Evolutionary conservation across 331 rosid species (phyloP).

Genomic region (Acacia concinna): DNA sequence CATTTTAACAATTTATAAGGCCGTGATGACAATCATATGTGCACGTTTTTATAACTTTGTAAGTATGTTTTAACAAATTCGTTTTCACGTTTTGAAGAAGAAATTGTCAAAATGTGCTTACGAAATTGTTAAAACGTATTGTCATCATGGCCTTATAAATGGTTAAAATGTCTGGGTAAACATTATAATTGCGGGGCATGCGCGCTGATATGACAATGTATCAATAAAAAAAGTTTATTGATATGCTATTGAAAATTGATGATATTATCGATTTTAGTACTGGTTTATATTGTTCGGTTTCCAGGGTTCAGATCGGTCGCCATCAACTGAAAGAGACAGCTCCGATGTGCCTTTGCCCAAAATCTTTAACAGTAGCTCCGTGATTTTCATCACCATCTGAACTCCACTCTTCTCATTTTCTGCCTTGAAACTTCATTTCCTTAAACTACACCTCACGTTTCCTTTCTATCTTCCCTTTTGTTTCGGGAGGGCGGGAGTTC

Average conservation of each 20-base stretch:
- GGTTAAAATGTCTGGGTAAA: too few species aligned
- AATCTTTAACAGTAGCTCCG: conserved; percentile 5
- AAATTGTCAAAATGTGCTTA: too few species aligned
- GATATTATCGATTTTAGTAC: not conserved
- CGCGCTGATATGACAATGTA: too few species aligned
- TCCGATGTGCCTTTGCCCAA: conserved; percentile 5
- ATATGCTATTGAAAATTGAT: not conserved
- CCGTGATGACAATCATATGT: too few species aligned
- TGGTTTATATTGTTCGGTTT: not conserved
- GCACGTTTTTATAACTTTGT: too few species aligned
- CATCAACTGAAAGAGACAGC: conserved; percentile 23
- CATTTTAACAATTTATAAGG: too few species aligned
- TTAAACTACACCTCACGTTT: not conserved
- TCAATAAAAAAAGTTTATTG: too few species aligned
- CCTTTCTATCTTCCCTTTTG: not conserved
- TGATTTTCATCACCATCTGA: conserved; percentile 2
- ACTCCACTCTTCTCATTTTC: not conserved
- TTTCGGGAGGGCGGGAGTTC: not conserved
- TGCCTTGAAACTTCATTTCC: not conserved
- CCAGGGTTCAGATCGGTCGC: conserved; percentile 31
- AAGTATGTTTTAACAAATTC: too few species aligned
- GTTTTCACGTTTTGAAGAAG: too few species aligned
- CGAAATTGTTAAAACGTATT: too few species aligned
- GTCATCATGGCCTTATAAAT: too few species aligned
- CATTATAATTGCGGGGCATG: too few species aligned